A percentile compares a stretch with the other conserved stretches of the same genome.
Conservation (phyloP, 2,329 filamentous ascomycete species). For the Aureobasidium zeae region DNA sequence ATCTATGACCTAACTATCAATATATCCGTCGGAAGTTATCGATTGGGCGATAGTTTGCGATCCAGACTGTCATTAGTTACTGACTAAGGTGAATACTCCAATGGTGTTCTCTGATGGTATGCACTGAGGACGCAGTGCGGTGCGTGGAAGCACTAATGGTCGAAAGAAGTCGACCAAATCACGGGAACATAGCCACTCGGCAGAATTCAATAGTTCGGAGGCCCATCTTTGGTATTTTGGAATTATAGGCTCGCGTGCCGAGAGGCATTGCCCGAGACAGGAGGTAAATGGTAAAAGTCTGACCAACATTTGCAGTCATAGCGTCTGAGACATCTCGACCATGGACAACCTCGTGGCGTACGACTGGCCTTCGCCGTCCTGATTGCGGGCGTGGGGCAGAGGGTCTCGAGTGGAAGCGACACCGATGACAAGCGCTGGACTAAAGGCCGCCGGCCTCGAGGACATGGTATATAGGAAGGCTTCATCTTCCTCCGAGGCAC, state of each 20-base stretch:
- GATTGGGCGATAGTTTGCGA: background rate
- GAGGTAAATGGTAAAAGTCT: background rate
- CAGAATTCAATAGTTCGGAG: conserved; percentile 7
- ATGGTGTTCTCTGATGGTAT: background rate
- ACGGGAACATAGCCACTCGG: conserved; percentile 5
- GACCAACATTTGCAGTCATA: background rate
- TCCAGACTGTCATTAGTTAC: background rate
- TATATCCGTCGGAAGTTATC: background rate
- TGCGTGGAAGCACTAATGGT: background rate
- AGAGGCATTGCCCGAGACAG: background rate
- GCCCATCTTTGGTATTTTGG: background rate
- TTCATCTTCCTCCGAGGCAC: conserved; percentile 4
- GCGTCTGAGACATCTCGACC: conserved; percentile 9
- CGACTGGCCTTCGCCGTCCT: background rate
- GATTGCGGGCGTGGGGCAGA: background rate
- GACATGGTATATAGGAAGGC: conserved; percentile 8
- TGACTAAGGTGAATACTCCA: background rate
- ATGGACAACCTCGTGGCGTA: background rate
- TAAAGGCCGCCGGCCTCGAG: conserved; percentile 6
- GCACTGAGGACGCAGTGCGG: background rate
- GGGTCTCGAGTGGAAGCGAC: background rate
- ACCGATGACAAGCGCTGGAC: conserved; percentile 8
- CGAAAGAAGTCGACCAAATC: conserved; percentile 4
- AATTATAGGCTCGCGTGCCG: background rate
- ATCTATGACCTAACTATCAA: background rate